A percentile compares a stretch with the other conserved stretches of the same genome.
Evolutionary conservation across 2,329 filamentous ascomycete genomes (phyloP).

Genomic region (Metarhizium guizhouense): DNA sequence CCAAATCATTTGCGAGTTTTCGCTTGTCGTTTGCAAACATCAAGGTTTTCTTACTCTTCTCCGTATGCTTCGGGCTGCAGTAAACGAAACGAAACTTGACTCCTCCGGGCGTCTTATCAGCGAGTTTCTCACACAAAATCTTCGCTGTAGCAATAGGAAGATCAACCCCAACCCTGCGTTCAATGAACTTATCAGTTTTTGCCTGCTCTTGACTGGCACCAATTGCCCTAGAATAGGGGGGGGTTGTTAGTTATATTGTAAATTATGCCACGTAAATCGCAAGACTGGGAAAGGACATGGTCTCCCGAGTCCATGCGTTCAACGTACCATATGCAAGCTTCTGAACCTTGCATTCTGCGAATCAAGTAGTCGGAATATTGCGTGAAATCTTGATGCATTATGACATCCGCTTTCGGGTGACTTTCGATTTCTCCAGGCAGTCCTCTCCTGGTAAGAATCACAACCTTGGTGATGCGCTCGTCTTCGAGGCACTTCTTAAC

Average conservation of each 20-base stretch:
- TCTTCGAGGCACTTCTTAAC: conserved; percentile 41
- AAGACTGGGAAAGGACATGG: background rate
- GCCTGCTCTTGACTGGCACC: conserved; percentile 35
- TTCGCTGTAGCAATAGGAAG: conserved; percentile 52
- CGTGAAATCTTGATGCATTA: conserved; percentile 44
- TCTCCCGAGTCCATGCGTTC: background rate
- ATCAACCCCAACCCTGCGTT: conserved; percentile 45
- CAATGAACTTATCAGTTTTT: conserved; percentile 34
- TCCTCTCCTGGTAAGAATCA: conserved; percentile 40
- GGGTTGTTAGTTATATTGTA: background rate
- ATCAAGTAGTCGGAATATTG: conserved; percentile 33
- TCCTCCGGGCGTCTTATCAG: conserved; percentile 17
- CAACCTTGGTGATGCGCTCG: conserved; percentile 39
- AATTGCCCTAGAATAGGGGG: conserved; percentile 24
- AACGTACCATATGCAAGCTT: conserved; percentile 55
- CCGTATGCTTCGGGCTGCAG: conserved; percentile 28
- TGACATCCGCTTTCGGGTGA: conserved; percentile 39
- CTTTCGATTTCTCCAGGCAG: conserved; percentile 32
- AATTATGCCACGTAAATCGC: background rate
- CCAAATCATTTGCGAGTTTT: conserved; percentile 28
- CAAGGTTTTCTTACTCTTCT: conserved; percentile 25
- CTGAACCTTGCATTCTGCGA: conserved; percentile 36
- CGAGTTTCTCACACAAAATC: conserved; percentile 34
- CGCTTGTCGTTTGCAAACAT: conserved; percentile 27
- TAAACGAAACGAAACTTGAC: conserved; percentile 33